A percentile compares a stretch with the other conserved stretches of the same genome.
Conservation (phyloP, 78 protist species). For the Protostelium mycophagum region DNA sequence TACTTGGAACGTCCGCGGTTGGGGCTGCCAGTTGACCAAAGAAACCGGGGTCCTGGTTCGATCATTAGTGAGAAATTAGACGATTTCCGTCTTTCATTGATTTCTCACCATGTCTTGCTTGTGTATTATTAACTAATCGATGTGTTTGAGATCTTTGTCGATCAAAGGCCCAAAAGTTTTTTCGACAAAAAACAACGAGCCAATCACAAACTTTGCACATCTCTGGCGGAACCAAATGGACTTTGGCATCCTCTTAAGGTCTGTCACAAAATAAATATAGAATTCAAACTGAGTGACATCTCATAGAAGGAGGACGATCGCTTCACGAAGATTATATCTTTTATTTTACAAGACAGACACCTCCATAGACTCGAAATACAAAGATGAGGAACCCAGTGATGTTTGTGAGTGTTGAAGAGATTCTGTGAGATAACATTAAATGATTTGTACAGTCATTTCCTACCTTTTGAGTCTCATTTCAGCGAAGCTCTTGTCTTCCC, state of each 20-base stretch:
- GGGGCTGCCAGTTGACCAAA: neutral
- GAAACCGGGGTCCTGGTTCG: too few species aligned
- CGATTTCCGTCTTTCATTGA: too few species aligned
- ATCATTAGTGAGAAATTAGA: too few species aligned
- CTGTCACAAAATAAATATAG: too few species aligned
- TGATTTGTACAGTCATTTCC: neutral
- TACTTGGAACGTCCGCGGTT: neutral
- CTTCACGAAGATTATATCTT: neutral
- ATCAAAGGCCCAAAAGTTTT: neutral
- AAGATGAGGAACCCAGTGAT: neutral
- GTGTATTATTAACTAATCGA: too few species aligned
- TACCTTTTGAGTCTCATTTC: neutral
- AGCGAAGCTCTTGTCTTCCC: neutral
- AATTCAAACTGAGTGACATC: neutral
- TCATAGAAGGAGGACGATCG: neutral
- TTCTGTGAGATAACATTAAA: too few species aligned
- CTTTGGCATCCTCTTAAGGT: neutral
- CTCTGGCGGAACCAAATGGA: too few species aligned
- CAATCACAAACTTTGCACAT: neutral
- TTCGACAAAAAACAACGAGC: neutral
- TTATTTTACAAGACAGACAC: neutral
- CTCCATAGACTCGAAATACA: neutral
- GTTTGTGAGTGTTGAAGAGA: neutral
- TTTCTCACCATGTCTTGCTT: too few species aligned
- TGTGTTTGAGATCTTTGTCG: too few species aligned